phyloP scores from a whole-genome alignment of 345 rosid genomes.

The Punica granatum region DNA sequence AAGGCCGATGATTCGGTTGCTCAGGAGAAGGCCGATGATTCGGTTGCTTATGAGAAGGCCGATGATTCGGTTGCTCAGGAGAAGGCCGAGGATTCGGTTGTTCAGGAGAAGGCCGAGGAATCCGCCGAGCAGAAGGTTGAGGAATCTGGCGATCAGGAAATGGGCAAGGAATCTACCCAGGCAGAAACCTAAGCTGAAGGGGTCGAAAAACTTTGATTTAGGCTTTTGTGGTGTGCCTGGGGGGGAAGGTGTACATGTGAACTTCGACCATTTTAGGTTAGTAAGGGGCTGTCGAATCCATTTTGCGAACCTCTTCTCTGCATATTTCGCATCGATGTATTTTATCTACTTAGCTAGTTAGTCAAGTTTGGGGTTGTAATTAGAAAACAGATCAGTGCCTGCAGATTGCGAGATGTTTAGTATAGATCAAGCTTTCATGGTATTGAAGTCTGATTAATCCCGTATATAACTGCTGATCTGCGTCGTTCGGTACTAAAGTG shows the following conservation, averaged over 20 bases:
- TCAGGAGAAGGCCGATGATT: neutral
- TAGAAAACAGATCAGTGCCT: neutral
- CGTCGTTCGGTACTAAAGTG: too few species aligned
- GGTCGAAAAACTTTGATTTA: neutral
- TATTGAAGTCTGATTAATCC: too few species aligned
- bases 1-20: neutral
- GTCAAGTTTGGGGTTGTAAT: neutral
- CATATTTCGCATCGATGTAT: neutral
- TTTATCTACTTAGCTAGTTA: neutral
- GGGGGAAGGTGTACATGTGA: neutral
- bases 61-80: conserved; percentile 3
- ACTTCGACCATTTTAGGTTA: neutral
- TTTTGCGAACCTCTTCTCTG: neutral
- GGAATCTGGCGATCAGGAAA: neutral
- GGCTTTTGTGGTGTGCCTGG: neutral
- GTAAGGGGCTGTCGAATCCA: neutral
- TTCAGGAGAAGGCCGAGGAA: neutral
- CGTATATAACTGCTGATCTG: too few species aligned
- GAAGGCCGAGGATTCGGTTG: conserved; percentile 19
- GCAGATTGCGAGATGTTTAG: too few species aligned
- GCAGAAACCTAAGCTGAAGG: neutral
- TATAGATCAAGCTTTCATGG: too few species aligned
- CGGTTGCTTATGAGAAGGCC: neutral
- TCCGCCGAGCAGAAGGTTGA: neutral
- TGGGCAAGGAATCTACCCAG: neutral